These are phyloP conservation scores for Fusarium proliferatum DNA, from an alignment of 2,329 filamentous ascomycete genomes.

Conservation along the genomic window DNA sequence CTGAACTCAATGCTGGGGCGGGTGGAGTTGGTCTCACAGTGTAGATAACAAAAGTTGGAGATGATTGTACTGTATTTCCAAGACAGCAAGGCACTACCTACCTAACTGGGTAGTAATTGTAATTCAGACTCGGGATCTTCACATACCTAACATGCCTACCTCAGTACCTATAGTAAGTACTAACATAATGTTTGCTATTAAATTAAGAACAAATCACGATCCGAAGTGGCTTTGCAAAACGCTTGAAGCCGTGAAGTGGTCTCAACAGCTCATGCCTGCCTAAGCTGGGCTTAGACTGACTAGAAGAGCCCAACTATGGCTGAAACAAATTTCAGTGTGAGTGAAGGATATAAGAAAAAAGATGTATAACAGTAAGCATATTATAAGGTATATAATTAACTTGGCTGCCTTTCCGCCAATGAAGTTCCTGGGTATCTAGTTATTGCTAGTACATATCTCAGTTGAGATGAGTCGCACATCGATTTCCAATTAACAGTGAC, in stretches of 20 bases:
- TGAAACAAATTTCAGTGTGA: neutral
- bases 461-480: neutral
- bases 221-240: neutral
- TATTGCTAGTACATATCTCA: neutral
- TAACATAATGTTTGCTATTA: neutral
- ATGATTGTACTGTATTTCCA: neutral
- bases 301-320: neutral
- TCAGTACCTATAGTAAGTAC: too few species aligned
- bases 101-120: neutral
- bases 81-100: neutral
- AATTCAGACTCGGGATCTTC: neutral
- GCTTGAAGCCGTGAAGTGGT: neutral
- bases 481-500: neutral
- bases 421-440: too few species aligned
- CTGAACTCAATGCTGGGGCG: slow-evolving; percentile 39
- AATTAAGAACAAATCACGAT: too few species aligned
- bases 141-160: too few species aligned
- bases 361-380: too few species aligned
- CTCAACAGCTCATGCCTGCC: neutral
- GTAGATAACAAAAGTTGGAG: neutral
- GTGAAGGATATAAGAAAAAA: too few species aligned
- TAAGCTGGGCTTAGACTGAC: neutral
- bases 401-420: neutral
- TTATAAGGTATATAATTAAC: too few species aligned
- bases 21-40: slow-evolving; percentile 31